Evolutionary conservation across 2,329 filamentous ascomycete species (phyloP).

Genomic region (Delphinella strobiligena): DNA sequence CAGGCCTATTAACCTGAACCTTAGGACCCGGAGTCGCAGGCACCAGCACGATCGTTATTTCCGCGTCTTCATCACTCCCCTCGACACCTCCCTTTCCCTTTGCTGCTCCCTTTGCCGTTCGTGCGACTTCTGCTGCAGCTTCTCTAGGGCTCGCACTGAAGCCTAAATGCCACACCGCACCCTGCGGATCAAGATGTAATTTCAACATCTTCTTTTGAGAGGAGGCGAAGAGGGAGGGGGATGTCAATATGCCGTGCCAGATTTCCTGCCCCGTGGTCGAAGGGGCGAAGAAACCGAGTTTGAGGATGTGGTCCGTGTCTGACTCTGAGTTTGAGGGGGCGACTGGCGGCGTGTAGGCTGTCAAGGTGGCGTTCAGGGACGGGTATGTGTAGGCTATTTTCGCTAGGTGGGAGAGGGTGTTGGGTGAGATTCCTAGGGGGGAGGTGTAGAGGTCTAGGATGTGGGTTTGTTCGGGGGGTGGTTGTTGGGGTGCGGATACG

Average conservation of each 20-base stretch:
- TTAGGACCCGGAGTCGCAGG: conserved; percentile 26
- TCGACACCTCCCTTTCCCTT: conserved; percentile 1
- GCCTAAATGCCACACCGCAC: conserved; percentile 32
- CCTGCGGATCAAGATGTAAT: conserved; percentile 31
- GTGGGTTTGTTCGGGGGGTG: background rate
- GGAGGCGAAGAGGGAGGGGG: conserved; percentile 29
- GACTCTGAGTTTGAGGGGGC: conserved; percentile 3
- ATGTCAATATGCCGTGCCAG: conserved; percentile 35
- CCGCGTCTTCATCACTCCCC: conserved; percentile 14
- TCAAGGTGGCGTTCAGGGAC: conserved; percentile 26
- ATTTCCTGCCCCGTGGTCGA: conserved; percentile 9
- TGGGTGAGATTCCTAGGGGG: background rate
- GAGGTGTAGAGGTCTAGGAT: background rate
- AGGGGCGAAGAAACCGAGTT: conserved; percentile 30
- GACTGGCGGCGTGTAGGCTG: conserved; percentile 25
- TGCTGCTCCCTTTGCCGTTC: conserved; percentile 10
- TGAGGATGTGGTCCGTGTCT: conserved; percentile 27
- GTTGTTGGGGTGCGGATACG: background rate
- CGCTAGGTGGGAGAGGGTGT: conserved; percentile 10
- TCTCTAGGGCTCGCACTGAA: conserved; percentile 24
- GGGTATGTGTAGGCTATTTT: conserved; percentile 30
- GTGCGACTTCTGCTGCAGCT: conserved; percentile 5
- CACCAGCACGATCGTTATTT: conserved; percentile 31
- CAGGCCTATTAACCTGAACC: conserved; percentile 39
- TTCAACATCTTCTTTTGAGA: conserved; percentile 31